These are phyloP conservation scores for Petrea volubilis DNA, from an alignment of 257 asterid species.

Conservation along the genomic window DNA sequence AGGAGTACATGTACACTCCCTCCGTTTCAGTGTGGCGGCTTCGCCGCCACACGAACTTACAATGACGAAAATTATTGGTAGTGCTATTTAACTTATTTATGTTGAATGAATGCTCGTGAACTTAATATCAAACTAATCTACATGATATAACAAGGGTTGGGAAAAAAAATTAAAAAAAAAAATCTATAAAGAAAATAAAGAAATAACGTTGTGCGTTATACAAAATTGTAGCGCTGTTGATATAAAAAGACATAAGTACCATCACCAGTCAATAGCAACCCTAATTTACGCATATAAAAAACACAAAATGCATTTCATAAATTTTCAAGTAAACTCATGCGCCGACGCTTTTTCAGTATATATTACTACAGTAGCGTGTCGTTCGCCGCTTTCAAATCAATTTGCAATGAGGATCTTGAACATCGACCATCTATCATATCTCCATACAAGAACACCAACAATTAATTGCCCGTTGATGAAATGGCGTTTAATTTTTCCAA, in stretches of 20 bases:
- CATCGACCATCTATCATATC: background rate
- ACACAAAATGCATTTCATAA: background rate
- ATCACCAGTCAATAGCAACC: background rate
- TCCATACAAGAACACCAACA: background rate
- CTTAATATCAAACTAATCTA: no score
- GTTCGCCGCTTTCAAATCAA: background rate
- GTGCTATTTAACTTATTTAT: no score
- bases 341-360: background rate
- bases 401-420: background rate
- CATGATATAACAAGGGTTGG: no score
- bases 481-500: background rate
- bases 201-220: no score
- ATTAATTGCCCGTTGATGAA: background rate
- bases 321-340: background rate
- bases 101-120: no score
- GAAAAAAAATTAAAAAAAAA: no score
- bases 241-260: background rate
- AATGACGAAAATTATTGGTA: no score
- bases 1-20: no score
- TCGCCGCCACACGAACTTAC: no score
- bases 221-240: background rate
- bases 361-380: background rate
- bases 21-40: no score
- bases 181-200: no score
- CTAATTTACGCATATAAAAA: background rate